Base-by-base conservation (phyloP, 1,139 yeast species). In the Candida tropicalis region DNA sequence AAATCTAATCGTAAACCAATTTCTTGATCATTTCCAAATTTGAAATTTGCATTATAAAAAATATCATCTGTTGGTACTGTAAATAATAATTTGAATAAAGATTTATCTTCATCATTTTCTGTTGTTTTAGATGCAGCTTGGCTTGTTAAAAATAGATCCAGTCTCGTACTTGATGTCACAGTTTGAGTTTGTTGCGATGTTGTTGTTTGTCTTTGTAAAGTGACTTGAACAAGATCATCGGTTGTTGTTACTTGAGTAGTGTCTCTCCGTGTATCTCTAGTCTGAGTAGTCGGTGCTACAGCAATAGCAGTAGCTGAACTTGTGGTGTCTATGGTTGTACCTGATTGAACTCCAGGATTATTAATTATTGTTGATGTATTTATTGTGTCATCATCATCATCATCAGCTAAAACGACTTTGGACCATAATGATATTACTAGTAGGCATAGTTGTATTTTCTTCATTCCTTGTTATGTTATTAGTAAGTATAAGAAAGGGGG, bases 1-100 rank as follows among this genome's bases (percentile, higher is more conserved):
- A 65, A 25, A 47, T 70, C 75, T 34, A 69, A 42, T 17, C 73
- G 45, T 15, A 70, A 47, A 10, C 52, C 56, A 15, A 66, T 18
- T 2, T 50, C 48, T 32, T 48, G 35, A 23, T 40, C 38, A 10
- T 35, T 24, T 11, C 55, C 56, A 34, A 53, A 35, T 26, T 37
- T 41, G 26, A 53, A 44, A 9, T 38, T 40, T 9, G 39, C 47
- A 47, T 60, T 59, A 40, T 54, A 60, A 39, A 52, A 59, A 15
- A 22, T 32, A 31, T 50, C 51, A 12, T 40, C 49, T 0, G 45
- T 25, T 3, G 48, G 48, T 3, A 42, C 47, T 2, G 66, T 59
- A 38, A 63, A 57, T 13, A 59, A 31, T 20, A 59, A 35, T 45
- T 60, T 59, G 40, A 59, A 54, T 2, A 62, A 26, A 6, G 38